A percentile compares a stretch with the other conserved stretches of the same genome.
phyloP scores from a whole-genome alignment of 1,139 yeast species.

The Diutina rugosa region DNA sequence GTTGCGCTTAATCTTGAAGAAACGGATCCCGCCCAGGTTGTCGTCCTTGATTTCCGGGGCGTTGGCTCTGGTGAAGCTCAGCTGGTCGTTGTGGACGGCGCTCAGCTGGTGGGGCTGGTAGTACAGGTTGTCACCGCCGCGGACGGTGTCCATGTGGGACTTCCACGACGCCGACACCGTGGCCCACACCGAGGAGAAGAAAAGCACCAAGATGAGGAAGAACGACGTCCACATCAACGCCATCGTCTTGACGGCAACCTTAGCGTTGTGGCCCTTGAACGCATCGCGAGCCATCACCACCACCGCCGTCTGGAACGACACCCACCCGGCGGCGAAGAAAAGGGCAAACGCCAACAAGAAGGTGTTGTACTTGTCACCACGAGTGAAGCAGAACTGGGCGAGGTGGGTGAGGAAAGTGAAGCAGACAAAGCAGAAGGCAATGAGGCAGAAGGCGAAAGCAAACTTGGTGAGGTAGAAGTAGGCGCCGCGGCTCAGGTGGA shows the following conservation, averaged over 20 bases:
- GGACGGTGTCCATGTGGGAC: slow-evolving; percentile 28
- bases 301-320: slow-evolving; percentile 56
- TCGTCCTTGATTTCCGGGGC: slow-evolving; percentile 21
- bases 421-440: slow-evolving; percentile 47
- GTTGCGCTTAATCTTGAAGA: slow-evolving; percentile 66
- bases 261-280: slow-evolving; percentile 32
- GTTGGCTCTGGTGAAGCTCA: slow-evolving; percentile 32
- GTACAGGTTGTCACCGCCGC: slow-evolving; percentile 10
- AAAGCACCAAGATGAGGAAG: slow-evolving; percentile 36
- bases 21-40: slow-evolving; percentile 52
- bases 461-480: slow-evolving; percentile 62
- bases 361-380: slow-evolving; percentile 42
- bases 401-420: slow-evolving; percentile 30
- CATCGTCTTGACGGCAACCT: slow-evolving; percentile 43
- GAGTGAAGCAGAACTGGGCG: slow-evolving; percentile 34
- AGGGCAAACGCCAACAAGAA: slow-evolving; percentile 40
- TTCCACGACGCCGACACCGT: slow-evolving; percentile 33
- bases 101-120: slow-evolving; percentile 6
- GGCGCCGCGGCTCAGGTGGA: slow-evolving; percentile 41
- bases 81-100: slow-evolving; percentile 21
- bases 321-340: slow-evolving; percentile 44
- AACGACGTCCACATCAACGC: slow-evolving; percentile 61
- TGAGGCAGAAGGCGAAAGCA: slow-evolving; percentile 51
- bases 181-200: slow-evolving; percentile 43
- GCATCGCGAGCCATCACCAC: slow-evolving; percentile 53